phyloP scores from a whole-genome alignment of 768 basidiomycete genomes.

The Lentinula guzmanii region DNA sequence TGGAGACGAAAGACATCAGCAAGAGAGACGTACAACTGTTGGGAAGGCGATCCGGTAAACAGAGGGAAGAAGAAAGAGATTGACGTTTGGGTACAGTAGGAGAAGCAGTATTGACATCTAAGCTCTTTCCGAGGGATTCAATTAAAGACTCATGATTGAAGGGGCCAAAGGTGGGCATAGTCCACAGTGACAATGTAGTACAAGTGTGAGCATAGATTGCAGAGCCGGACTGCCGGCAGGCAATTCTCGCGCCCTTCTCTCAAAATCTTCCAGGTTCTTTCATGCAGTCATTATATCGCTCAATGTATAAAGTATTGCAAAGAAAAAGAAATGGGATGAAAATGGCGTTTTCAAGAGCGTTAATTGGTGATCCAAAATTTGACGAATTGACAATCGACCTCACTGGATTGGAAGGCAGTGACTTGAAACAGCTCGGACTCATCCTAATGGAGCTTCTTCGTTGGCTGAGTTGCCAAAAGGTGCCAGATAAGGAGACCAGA shows the following conservation, averaged over 20 bases:
- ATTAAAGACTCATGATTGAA: conserved; percentile 21
- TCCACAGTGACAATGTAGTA: background rate
- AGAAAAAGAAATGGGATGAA: too few relatives aligned
- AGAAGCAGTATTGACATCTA: conserved; percentile 18
- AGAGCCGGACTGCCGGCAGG: background rate
- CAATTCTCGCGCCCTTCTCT: background rate
- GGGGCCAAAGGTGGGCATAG: background rate
- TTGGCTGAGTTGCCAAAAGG: too few relatives aligned
- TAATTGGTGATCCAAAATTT: too few relatives aligned
- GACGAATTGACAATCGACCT: too few relatives aligned
- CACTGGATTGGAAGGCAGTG: too few relatives aligned
- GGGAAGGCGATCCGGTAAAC: conserved; percentile 67
- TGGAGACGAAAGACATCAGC: conserved; percentile 9
- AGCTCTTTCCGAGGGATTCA: conserved; percentile 22
- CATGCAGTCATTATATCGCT: too few relatives aligned
- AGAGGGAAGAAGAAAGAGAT: conserved; percentile 38
- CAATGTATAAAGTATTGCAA: too few relatives aligned
- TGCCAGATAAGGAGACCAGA: too few relatives aligned
- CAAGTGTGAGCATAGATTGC: background rate
- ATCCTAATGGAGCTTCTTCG: too few relatives aligned
- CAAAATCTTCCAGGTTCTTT: too few relatives aligned
- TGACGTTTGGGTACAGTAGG: conserved; percentile 28
- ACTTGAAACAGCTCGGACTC: too few relatives aligned
- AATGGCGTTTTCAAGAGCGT: too few relatives aligned
- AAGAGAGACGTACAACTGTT: conserved; percentile 42